Percentiles rank a stretch among this genome's conserved stretches.
Evolutionary conservation across 192 early-diverging fungal species (phyloP).

Genomic region (Entomortierella lignicola): DNA sequence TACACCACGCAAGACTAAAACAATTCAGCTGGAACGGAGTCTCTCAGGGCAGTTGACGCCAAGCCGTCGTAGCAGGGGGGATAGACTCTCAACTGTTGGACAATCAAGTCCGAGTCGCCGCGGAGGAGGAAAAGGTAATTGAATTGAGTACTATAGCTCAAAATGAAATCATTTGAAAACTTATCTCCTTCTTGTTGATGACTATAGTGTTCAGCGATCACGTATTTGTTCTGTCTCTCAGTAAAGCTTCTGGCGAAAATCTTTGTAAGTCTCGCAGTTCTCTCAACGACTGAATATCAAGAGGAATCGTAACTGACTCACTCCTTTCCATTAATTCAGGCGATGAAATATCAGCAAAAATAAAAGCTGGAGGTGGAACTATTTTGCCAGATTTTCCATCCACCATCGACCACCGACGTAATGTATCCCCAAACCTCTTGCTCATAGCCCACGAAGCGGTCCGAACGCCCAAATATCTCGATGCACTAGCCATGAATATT

Average conservation of each 20-base stretch:
- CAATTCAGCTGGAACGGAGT: neutral
- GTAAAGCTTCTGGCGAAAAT: neutral
- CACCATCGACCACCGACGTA: neutral
- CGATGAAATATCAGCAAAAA: neutral
- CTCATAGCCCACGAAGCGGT: slow-evolving; percentile 9
- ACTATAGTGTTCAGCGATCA: slow-evolving; percentile 30
- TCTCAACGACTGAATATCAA: too few relatives aligned
- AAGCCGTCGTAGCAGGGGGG: slow-evolving; percentile 18
- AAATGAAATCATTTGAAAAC: too few relatives aligned
- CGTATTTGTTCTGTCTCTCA: slow-evolving; percentile 25
- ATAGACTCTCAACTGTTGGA: neutral
- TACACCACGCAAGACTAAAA: slow-evolving; percentile 17
- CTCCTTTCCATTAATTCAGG: neutral
- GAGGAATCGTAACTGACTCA: too few relatives aligned
- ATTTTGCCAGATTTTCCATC: slow-evolving; percentile 13
- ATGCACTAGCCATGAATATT: slow-evolving; percentile 27
- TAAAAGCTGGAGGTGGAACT: slow-evolving; percentile 11
- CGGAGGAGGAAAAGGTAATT: slow-evolving; percentile 11
- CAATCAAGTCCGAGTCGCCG: slow-evolving; percentile 20
- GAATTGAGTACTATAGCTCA: neutral
- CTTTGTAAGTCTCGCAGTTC: too few relatives aligned
- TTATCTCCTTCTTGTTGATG: neutral
- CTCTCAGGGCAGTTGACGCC: slow-evolving; percentile 5
- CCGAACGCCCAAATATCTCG: slow-evolving; percentile 26
- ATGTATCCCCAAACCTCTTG: slow-evolving; percentile 4